Conservation (phyloP, 768 basidiomycete genomes). For the Trametes coccinea region DNA sequence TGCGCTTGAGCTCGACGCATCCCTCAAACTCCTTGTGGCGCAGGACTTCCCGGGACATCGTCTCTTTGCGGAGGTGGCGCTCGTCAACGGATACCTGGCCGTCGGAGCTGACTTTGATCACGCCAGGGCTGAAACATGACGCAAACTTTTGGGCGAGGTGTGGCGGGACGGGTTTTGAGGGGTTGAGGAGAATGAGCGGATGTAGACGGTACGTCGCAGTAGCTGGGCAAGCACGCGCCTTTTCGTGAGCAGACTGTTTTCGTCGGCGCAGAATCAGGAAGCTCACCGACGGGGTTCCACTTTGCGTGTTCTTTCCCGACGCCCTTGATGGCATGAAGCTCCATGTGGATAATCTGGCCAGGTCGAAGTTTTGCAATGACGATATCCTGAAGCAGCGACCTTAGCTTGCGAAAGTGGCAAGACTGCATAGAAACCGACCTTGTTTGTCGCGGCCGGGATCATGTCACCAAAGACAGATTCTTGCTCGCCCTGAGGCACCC, state of each 20-base stretch:
- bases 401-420: background rate
- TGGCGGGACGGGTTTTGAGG: slow-evolving; percentile 72
- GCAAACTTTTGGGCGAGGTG: slow-evolving; percentile 81
- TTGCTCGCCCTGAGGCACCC: slow-evolving; percentile 86
- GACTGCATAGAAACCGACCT: slow-evolving; percentile 17
- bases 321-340: slow-evolving; percentile 90
- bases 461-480: slow-evolving; percentile 50
- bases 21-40: slow-evolving; percentile 89
- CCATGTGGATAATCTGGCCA: slow-evolving; percentile 83
- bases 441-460: slow-evolving; percentile 63
- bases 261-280: no score
- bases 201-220: slow-evolving; percentile 95
- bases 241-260: no score
- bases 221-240: slow-evolving; percentile 46
- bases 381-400: slow-evolving; percentile 52
- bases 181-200: slow-evolving; percentile 73
- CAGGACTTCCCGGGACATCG: slow-evolving; percentile 88
- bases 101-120: slow-evolving; percentile 60
- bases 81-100: slow-evolving; percentile 64
- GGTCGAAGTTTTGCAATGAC: slow-evolving; percentile 90
- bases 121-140: slow-evolving; percentile 84
- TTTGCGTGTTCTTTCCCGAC: slow-evolving; percentile 96
- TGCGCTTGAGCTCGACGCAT: slow-evolving; percentile 77
- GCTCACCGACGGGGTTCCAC: slow-evolving; percentile 88
- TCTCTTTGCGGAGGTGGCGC: slow-evolving; percentile 74